These are phyloP conservation scores for Pseudocercospora ulei DNA, from an alignment of 2,329 filamentous ascomycete genomes.

Conservation along the genomic window DNA sequence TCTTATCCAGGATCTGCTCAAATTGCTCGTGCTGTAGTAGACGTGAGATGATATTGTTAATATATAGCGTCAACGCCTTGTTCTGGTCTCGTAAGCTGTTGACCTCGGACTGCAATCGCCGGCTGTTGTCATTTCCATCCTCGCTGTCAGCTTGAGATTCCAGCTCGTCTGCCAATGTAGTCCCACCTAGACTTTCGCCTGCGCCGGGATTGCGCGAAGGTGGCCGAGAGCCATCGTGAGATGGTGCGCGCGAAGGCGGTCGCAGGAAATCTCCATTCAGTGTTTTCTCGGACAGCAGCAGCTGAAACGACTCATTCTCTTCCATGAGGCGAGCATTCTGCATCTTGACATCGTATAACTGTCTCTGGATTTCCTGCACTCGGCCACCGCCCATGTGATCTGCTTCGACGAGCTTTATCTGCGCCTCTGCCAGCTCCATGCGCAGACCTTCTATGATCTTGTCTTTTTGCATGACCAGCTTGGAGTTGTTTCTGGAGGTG, in stretches of 20 bases:
- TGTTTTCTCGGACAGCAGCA: constrained; percentile 87
- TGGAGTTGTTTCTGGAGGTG: constrained; percentile 56
- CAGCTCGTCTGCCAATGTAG: constrained; percentile 80
- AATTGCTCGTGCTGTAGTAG: constrained; percentile 90
- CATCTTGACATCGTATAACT: constrained; percentile 85
- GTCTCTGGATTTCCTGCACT: constrained; percentile 79
- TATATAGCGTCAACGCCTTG: constrained; percentile 92
- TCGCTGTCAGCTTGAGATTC: constrained; percentile 50
- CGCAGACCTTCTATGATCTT: constrained; percentile 88
- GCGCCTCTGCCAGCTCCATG: constrained; percentile 83
- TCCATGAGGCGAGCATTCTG: constrained; percentile 94
- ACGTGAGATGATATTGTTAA: constrained; percentile 97
- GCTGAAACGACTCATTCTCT: constrained; percentile 96
- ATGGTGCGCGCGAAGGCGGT: constrained; percentile 19
- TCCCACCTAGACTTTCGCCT: constrained; percentile 31
- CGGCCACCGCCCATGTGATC: constrained; percentile 86
- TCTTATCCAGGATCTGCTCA: constrained; percentile 82
- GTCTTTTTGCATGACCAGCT: constrained; percentile 87
- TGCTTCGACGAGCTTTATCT: constrained; percentile 89
- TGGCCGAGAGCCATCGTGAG: constrained; percentile 47
- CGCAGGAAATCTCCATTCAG: constrained; percentile 68
- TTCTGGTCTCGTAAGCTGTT: constrained; percentile 82
- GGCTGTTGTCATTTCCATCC: constrained; percentile 52
- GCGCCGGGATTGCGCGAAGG: constrained; percentile 32
- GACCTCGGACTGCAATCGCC: constrained; percentile 65